A percentile compares a stretch with the other conserved stretches of the same genome.
Conservation (phyloP, 140 eudicot genomes). For the Oenanthe javanica region DNA sequence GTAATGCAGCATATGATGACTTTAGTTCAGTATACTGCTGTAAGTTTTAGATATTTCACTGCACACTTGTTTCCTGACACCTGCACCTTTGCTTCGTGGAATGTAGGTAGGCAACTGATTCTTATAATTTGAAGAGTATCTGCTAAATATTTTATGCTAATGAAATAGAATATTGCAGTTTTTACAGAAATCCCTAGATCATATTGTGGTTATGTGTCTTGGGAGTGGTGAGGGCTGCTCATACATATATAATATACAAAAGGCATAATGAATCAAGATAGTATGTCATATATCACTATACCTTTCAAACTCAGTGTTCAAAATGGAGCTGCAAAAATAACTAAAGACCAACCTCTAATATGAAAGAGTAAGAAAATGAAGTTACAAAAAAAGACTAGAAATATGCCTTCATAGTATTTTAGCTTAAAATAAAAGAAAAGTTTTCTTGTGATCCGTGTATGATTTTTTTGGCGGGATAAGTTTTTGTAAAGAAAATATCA, state of each 20-base stretch:
- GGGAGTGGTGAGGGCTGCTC: neutral
- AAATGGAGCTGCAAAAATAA: neutral
- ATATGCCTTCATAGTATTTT: neutral
- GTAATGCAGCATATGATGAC: conserved; percentile 71
- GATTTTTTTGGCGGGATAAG: neutral
- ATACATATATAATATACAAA: neutral
- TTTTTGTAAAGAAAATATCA: neutral
- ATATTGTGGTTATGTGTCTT: neutral
- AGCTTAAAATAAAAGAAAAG: neutral
- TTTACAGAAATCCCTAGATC: neutral
- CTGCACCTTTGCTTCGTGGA: neutral
- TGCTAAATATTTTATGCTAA: neutral
- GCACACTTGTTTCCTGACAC: neutral
- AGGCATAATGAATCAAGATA: neutral
- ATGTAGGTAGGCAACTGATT: neutral
- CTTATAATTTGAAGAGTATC: neutral
- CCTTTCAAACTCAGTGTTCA: neutral
- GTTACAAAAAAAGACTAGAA: neutral
- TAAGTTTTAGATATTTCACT: conserved; percentile 33
- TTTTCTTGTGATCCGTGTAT: neutral
- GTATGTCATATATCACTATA: neutral
- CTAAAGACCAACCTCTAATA: neutral
- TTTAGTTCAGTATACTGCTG: conserved; percentile 86
- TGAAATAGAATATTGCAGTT: neutral
- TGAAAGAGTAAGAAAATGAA: neutral